Percentiles rank a stretch among this genome's conserved stretches.
Evolutionary conservation across 116 monocot genomes (phyloP).

Genomic region (Zostera marina): DNA sequence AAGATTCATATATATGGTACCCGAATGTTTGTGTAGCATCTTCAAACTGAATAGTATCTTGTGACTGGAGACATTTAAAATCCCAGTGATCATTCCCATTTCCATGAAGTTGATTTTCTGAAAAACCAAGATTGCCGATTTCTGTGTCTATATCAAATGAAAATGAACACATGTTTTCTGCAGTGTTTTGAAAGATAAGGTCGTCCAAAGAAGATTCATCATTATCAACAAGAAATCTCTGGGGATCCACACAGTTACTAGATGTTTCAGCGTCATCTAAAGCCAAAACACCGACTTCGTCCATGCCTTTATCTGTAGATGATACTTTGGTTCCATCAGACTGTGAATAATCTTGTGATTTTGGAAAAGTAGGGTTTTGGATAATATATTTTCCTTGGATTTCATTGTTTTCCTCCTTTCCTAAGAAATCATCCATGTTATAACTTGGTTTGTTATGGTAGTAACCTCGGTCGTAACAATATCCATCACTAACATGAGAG

Average conservation of each 20-base stretch:
- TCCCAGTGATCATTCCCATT: neutral
- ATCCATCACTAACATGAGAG: neutral
- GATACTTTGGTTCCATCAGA: neutral
- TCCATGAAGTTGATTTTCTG: neutral
- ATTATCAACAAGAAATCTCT: no score
- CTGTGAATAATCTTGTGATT: neutral
- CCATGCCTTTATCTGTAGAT: neutral
- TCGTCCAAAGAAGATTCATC: neutral
- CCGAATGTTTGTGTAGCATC: neutral
- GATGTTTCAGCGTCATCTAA: neutral
- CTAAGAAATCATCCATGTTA: neutral
- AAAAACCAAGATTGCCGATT: neutral
- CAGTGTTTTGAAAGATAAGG: neutral
- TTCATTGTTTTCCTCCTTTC: neutral
- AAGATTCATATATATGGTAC: neutral
- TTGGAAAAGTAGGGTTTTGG: neutral
- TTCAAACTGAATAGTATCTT: neutral
- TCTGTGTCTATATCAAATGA: conserved; percentile 1
- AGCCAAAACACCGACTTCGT: neutral
- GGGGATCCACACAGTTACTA: neutral
- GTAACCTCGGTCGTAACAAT: neutral
- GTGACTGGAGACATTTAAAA: neutral
- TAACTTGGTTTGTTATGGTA: neutral
- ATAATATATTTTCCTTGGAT: neutral
- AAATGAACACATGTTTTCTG: neutral